Conservation (phyloP, 352 stramenopile genomes). For the Hyaloperonospora brassicae region DNA sequence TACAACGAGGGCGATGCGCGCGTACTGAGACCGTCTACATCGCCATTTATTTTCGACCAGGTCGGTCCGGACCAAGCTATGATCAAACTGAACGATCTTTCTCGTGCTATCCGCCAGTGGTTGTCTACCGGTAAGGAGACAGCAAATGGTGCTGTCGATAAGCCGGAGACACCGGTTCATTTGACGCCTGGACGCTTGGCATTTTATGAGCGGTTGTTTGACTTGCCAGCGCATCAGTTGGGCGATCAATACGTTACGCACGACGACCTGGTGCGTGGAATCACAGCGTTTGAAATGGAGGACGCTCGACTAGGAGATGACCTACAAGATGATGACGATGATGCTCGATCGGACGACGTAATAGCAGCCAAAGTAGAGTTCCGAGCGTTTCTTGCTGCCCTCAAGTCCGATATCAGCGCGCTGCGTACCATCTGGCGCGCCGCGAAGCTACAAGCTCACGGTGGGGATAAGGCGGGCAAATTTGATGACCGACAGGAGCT, state of each 20-base stretch:
- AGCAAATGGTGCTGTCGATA: slow-evolving; percentile 1
- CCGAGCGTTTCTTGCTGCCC: slow-evolving; percentile 30
- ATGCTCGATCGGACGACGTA: slow-evolving; percentile 15
- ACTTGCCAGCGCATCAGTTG: slow-evolving; percentile 30
- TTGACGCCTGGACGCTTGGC: slow-evolving; percentile 20
- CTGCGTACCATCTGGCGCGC: slow-evolving; percentile 60
- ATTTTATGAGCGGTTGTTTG: slow-evolving; percentile 42
- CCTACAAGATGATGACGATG: slow-evolving; percentile 12
- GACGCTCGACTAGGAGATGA: slow-evolving; percentile 12
- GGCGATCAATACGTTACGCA: slow-evolving; percentile 53
- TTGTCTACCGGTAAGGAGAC: slow-evolving; percentile 15
- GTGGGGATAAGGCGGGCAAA: slow-evolving; percentile 17
- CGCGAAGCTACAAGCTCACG: slow-evolving; percentile 53
- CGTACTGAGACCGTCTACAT: background rate
- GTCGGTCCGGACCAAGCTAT: slow-evolving; percentile 23
- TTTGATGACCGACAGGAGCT: slow-evolving; percentile 30
- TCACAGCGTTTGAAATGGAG: slow-evolving; percentile 32
- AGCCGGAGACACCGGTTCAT: slow-evolving; percentile 2
- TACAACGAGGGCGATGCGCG: slow-evolving; percentile 11
- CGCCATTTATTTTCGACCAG: slow-evolving; percentile 7
- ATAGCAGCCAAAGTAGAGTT: slow-evolving; percentile 32
- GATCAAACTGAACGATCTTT: slow-evolving; percentile 48
- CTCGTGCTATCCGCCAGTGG: slow-evolving; percentile 38
- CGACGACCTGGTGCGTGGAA: slow-evolving; percentile 57
- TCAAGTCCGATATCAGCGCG: slow-evolving; percentile 46